Percentiles rank a stretch among this genome's conserved stretches.
phyloP scores from a whole-genome alignment of 768 basidiomycete species.

The Suillus subluteus region DNA sequence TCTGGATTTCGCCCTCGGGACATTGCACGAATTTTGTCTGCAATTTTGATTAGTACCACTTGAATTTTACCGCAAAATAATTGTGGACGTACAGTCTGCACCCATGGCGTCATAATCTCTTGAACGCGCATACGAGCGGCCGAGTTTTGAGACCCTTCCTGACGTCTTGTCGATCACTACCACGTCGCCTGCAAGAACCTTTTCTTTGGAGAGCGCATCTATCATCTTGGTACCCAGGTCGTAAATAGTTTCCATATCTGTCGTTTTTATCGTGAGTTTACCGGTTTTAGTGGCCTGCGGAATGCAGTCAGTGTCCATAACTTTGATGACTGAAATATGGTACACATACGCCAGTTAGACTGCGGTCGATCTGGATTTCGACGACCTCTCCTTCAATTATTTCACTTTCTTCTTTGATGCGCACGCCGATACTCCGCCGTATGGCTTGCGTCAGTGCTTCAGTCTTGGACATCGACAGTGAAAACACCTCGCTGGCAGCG shows the following conservation, averaged over 20 bases:
- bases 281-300: slow-evolving; percentile 96
- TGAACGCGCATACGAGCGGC: slow-evolving; percentile 94
- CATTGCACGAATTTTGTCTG: slow-evolving; percentile 99
- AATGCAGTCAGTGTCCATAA: slow-evolving; percentile 4
- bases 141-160: slow-evolving; percentile 95
- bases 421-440: slow-evolving; percentile 92
- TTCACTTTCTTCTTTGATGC: slow-evolving; percentile 97
- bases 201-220: slow-evolving; percentile 95
- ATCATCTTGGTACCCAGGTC: slow-evolving; percentile 99
- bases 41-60: slow-evolving; percentile 8
- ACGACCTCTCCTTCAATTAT: slow-evolving; percentile 98
- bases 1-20: slow-evolving; percentile 97
- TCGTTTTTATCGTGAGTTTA: slow-evolving; percentile 95
- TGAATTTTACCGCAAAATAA: neutral
- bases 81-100: slow-evolving; percentile 77
- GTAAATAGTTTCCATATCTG: slow-evolving; percentile 99
- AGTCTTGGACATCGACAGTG: slow-evolving; percentile 97
- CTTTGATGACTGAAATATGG: neutral
- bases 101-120: slow-evolving; percentile 99
- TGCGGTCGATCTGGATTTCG: slow-evolving; percentile 97
- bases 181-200: slow-evolving; percentile 92
- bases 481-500: slow-evolving; percentile 97
- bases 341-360: slow-evolving; percentile 83
- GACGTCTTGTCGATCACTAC: slow-evolving; percentile 97
- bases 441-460: slow-evolving; percentile 98